These are phyloP conservation scores for Polytolypa hystricis DNA, from an alignment of 2,329 filamentous ascomycete species.

Conservation along the genomic window DNA sequence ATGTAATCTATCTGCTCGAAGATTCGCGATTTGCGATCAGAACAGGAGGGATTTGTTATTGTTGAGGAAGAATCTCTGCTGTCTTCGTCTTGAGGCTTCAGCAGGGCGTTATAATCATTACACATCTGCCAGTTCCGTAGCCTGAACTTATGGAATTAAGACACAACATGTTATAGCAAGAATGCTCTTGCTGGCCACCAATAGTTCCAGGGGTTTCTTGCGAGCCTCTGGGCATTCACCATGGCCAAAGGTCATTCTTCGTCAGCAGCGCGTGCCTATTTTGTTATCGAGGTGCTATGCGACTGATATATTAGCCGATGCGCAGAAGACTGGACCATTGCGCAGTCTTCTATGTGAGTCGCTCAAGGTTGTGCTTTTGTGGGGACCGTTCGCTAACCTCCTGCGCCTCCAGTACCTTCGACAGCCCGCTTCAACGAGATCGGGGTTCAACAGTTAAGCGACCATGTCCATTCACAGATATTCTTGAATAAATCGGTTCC, in stretches of 20 bases:
- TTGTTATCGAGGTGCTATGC: conserved; percentile 3
- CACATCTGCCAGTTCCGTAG: too few species aligned
- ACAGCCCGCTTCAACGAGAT: conserved; percentile 78
- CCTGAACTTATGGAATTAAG: too few species aligned
- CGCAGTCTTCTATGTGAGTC: neutral
- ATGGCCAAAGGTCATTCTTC: neutral
- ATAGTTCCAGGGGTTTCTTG: neutral
- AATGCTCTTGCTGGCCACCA: conserved; percentile 6
- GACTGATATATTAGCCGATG: neutral
- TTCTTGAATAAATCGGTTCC: conserved; percentile 50
- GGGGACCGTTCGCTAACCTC: neutral
- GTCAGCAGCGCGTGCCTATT: too few species aligned
- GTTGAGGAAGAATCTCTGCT: too few species aligned
- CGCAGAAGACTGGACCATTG: neutral
- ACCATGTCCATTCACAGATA: conserved; percentile 69
- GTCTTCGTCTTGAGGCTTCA: too few species aligned
- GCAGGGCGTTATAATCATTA: too few species aligned
- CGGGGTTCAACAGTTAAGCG: conserved; percentile 85
- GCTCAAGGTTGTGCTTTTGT: neutral
- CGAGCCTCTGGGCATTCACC: neutral
- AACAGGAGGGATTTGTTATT: too few species aligned
- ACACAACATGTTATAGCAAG: too few species aligned
- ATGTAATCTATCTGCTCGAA: too few species aligned
- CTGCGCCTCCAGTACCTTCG: conserved; percentile 23
- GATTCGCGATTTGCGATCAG: too few species aligned